A percentile compares a stretch with the other conserved stretches of the same genome.
These are phyloP conservation scores for Chalciporus pseudorubinellus DNA, from an alignment of 768 basidiomycete genomes.

Conservation along the genomic window DNA sequence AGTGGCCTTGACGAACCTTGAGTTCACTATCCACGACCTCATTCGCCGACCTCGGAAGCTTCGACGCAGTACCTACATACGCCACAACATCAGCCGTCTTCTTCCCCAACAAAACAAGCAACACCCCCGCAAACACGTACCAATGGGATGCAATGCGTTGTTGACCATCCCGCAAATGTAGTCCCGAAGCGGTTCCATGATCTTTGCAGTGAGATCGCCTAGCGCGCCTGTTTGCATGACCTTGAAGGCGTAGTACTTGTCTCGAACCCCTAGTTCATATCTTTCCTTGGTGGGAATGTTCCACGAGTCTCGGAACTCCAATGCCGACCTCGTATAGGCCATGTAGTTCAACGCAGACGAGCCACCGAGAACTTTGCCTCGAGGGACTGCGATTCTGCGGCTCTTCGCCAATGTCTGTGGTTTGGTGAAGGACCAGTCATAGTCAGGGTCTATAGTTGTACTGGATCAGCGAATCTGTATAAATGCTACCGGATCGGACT, in stretches of 20 bases:
- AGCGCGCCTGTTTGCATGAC: constrained; percentile 15
- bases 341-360: constrained; percentile 14
- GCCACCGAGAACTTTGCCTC: constrained; percentile 14
- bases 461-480: too few species aligned
- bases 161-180: constrained; percentile 9
- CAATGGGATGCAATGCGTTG: constrained; percentile 12
- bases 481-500: too few species aligned
- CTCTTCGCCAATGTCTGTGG: constrained; percentile 8
- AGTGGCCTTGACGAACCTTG: constrained; percentile 1
- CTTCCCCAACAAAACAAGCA: too few species aligned
- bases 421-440: constrained; percentile 17
- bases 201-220: constrained; percentile 10
- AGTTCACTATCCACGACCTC: constrained; percentile 15
- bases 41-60: constrained; percentile 17
- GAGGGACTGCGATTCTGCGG: constrained; percentile 6
- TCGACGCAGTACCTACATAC: constrained; percentile 15
- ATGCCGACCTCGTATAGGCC: constrained; percentile 9
- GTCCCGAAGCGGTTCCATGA: constrained; percentile 14
- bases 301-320: not conserved
- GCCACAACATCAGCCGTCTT: too few species aligned
- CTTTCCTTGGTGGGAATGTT: not conserved
- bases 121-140: not conserved
- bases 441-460: constrained; percentile 9
- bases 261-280: constrained; percentile 8
- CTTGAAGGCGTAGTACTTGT: too few species aligned